Evolutionary conservation across 768 basidiomycete genomes (phyloP), one percentile per base, ranked within the genome.

Genomic region (Cubamyces sp.): DNA sequence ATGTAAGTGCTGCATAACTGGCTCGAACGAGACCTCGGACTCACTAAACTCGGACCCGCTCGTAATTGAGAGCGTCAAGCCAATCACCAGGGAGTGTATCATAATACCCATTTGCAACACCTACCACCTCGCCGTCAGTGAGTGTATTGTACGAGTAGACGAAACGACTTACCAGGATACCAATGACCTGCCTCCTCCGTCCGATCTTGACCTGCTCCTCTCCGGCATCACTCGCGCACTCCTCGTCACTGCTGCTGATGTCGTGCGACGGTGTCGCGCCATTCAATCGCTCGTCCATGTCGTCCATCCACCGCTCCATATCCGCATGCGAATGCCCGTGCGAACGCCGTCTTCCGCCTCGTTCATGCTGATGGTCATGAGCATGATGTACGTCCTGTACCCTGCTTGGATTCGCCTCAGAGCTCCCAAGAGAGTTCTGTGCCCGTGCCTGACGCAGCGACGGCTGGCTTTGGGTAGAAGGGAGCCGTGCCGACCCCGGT

Each of bases 41-140:
- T 60, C 61, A 91, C 90, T 81, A 63, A 93, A 92, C 55, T 91
- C 90, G 1, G 83, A 66, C 18, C 90, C 87, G 5, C 81, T 77
- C 4, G 88, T 84, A 57, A 93, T 83, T 1, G 89, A 82, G 19
- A 93, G 76, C 4, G 92, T 93, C 21, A 93, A 71, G 2, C 92
- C 92, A 59, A 94, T 91, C 34, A 93, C 84, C 48, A 94, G 71
- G 2, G 92, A 88, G 70, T 94, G 86, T 51, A 95, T 81, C 91
- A 95, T 89, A 68, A 96, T 91, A 48, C 94, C 85, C 2, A 90
- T 69, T 82, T 96, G 89, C 39, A 96, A 77, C 34, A 91, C 85
- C 91, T 92, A 54, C 48, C 30, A 8, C 3, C 6, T 11, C 19
- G 15, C 15, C n/a, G 47, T 39, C 23, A 49, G 28, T 6, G 64